Evolutionary conservation across 2,329 filamentous ascomycete genomes (phyloP).

Genomic region (Exophiala lecanii-corni): DNA sequence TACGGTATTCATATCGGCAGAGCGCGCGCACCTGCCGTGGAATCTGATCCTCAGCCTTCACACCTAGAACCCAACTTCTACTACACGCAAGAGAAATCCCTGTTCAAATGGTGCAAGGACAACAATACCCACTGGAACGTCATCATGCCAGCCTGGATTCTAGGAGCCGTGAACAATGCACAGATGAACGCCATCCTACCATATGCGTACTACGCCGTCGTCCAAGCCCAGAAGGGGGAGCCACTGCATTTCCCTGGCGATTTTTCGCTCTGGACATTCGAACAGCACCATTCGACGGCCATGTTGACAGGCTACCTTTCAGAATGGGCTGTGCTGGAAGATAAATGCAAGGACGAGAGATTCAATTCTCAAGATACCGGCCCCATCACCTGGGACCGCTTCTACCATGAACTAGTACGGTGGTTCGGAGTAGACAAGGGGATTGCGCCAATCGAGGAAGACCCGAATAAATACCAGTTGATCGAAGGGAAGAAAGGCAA

Average conservation of each 20-base stretch:
- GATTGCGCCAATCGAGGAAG: conserved; percentile 28
- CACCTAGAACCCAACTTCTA: conserved; percentile 51
- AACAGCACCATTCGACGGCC: conserved; percentile 41
- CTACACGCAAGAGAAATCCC: conserved; percentile 50
- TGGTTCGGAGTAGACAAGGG: conserved; percentile 42
- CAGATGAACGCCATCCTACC: conserved; percentile 47
- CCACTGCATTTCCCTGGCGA: conserved; percentile 44
- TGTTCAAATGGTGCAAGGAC: conserved; percentile 40
- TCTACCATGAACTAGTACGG: conserved; percentile 45
- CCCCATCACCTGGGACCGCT: conserved; percentile 44
- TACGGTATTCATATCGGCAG: conserved; percentile 50
- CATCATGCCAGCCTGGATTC: conserved; percentile 45
- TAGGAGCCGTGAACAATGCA: conserved; percentile 33
- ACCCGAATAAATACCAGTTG: conserved; percentile 16
- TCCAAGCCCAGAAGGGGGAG: conserved; percentile 40
- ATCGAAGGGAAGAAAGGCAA: conserved; percentile 20
- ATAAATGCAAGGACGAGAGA: conserved; percentile 39
- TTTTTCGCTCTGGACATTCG: conserved; percentile 41
- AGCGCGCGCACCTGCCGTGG: conserved; percentile 39
- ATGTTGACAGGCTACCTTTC: conserved; percentile 47
- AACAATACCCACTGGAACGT: conserved; percentile 43
- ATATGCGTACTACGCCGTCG: conserved; percentile 48
- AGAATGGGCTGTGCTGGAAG: conserved; percentile 47
- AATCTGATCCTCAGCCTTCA: conserved; percentile 42
- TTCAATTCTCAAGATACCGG: conserved; percentile 49